phyloP scores from a whole-genome alignment of 1,139 yeast species.

The Candida albicans region DNA sequence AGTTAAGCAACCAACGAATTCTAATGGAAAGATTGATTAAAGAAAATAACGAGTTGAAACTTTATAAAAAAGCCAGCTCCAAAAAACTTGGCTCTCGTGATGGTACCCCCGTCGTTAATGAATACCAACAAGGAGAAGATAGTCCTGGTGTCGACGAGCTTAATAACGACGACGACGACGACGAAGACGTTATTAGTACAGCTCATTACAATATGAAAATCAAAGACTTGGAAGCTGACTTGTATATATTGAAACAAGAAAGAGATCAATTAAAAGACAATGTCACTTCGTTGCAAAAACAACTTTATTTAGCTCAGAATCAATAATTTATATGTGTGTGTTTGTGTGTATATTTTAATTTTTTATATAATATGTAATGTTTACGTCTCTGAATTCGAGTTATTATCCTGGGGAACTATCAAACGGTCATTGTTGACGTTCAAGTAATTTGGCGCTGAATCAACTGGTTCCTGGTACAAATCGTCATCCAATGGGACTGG shows the following conservation, averaged over 20 bases:
- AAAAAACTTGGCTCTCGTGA: conserved; percentile 33
- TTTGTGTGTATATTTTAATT: background rate
- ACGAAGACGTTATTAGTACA: conserved; percentile 50
- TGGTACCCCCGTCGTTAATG: conserved; percentile 21
- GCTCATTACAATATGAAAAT: conserved; percentile 77
- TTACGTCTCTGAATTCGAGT: conserved; percentile 7
- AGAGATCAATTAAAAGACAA: conserved; percentile 75
- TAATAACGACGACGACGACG: conserved; percentile 36
- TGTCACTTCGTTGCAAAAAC: conserved; percentile 59
- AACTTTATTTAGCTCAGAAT: conserved; percentile 38
- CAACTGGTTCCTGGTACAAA: conserved; percentile 19
- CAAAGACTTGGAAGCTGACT: conserved; percentile 81
- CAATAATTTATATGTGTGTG: conserved; percentile 3
- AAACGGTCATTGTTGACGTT: conserved; percentile 29
- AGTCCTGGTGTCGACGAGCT: conserved; percentile 17
- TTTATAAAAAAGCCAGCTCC: conserved; percentile 45
- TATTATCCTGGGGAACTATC: conserved; percentile 12
- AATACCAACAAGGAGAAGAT: conserved; percentile 12
- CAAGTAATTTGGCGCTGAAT: conserved; percentile 42
- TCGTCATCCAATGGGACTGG: conserved; percentile 10
- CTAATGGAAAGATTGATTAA: conserved; percentile 54
- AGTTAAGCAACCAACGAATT: conserved; percentile 60
- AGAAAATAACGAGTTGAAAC: conserved; percentile 69
- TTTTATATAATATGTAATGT: background rate
- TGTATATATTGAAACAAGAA: conserved; percentile 78